These are phyloP conservation scores for Cinchona pubescens DNA, from an alignment of 257 asterid species.

Conservation along the genomic window DNA sequence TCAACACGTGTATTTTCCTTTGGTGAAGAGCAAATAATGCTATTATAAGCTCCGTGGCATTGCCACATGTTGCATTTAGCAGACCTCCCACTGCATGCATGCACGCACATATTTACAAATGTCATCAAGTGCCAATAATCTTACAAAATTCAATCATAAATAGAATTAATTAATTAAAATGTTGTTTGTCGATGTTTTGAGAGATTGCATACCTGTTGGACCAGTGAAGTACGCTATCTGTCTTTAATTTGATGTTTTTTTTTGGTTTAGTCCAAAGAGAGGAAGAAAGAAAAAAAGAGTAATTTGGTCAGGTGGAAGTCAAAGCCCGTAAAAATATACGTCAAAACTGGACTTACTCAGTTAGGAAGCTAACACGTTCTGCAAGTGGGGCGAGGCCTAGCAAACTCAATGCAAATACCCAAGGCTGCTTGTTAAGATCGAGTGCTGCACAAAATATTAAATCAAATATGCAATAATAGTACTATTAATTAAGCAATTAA, in stretches of 20 bases:
- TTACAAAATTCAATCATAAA: not conserved
- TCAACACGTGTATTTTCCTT: slow-evolving; percentile 36
- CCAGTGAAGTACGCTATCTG: slow-evolving; percentile 47
- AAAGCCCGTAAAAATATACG: not conserved
- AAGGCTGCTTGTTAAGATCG: slow-evolving; percentile 23
- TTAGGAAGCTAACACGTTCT: slow-evolving; percentile 46
- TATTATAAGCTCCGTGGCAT: slow-evolving; percentile 50
- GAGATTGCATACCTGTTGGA: slow-evolving; percentile 34
- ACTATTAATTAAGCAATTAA: not conserved
- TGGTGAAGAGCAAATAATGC: slow-evolving; percentile 37
- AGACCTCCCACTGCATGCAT: slow-evolving; percentile 46
- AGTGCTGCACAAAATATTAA: not conserved
- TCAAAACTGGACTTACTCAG: slow-evolving; percentile 33
- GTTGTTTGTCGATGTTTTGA: not conserved
- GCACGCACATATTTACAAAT: not conserved
- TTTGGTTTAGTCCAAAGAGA: too few species aligned
- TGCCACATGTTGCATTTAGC: slow-evolving; percentile 51
- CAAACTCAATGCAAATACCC: slow-evolving; percentile 44
- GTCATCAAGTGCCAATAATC: not conserved
- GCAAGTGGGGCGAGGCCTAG: slow-evolving; percentile 47
- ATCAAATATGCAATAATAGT: not conserved
- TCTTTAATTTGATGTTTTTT: slow-evolving; percentile 17
- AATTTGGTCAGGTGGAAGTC: not conserved
- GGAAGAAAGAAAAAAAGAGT: not conserved
- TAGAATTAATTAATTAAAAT: too few species aligned